Conservation (phyloP, 2,329 filamentous ascomycete species). For the Ceratocystis variospora region DNA sequence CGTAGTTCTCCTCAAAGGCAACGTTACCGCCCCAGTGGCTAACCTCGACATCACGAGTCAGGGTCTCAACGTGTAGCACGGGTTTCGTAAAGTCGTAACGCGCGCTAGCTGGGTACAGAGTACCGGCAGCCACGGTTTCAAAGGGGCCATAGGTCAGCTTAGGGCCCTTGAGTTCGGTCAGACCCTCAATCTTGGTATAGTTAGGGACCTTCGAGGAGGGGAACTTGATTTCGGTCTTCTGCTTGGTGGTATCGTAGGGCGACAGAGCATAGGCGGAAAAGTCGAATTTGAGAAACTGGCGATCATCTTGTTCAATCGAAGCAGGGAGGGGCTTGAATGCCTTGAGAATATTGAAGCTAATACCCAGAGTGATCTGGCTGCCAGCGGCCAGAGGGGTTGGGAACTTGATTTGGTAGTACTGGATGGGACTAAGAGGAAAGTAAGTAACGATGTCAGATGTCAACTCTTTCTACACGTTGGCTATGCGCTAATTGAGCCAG, state of each 20-base stretch:
- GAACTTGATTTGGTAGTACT: conserved; percentile 77
- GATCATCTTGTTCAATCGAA: conserved; percentile 66
- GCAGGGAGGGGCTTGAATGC: conserved; percentile 70
- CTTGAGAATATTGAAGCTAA: conserved; percentile 69
- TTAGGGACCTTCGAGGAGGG: conserved; percentile 65
- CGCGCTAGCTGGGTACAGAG: conserved; percentile 56
- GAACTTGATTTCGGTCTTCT: conserved; percentile 95
- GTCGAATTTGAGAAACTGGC: conserved; percentile 73
- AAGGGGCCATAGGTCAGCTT: conserved; percentile 88
- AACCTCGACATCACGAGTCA: conserved; percentile 88
- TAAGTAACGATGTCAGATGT: conserved; percentile 19
- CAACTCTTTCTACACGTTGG: neutral
- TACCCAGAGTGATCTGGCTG: conserved; percentile 70
- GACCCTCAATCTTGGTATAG: conserved; percentile 61
- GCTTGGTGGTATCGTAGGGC: conserved; percentile 73
- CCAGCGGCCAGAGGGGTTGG: conserved; percentile 62
- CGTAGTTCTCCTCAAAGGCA: conserved; percentile 88
- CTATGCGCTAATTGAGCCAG: neutral
- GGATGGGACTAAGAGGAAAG: conserved; percentile 40
- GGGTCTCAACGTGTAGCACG: conserved; percentile 58
- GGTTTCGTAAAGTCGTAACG: conserved; percentile 95
- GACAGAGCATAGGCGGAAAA: conserved; percentile 79
- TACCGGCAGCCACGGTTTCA: conserved; percentile 65
- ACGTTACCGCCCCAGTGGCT: conserved; percentile 97
- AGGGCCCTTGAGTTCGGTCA: conserved; percentile 67